Evolutionary conservation across 2,329 filamentous ascomycete genomes (phyloP).

Genomic region (Epichloe sylvatica): DNA sequence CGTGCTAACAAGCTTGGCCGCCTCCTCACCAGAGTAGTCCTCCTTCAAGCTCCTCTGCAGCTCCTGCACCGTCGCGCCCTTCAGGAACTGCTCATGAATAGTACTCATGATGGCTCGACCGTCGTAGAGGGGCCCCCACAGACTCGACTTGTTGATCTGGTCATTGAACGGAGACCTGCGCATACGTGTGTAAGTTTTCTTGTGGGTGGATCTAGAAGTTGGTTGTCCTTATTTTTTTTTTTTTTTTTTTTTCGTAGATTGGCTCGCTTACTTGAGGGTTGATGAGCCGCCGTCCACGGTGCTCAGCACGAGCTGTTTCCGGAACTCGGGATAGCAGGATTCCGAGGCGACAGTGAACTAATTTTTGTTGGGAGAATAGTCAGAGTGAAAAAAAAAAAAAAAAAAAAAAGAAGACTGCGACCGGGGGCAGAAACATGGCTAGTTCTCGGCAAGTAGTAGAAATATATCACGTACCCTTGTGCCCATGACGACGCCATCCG

Average conservation of each 20-base stretch:
- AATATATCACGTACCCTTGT: slow-evolving; percentile 20
- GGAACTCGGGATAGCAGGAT: slow-evolving; percentile 25
- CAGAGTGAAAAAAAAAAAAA: background rate
- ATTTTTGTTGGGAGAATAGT: background rate
- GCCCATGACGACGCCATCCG: slow-evolving; percentile 30
- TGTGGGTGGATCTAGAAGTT: background rate
- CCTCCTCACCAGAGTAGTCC: slow-evolving; percentile 22
- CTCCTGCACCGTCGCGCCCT: slow-evolving; percentile 28
- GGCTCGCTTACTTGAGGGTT: slow-evolving; percentile 28
- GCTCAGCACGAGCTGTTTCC: slow-evolving; percentile 27
- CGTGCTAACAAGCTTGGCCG: slow-evolving; percentile 19
- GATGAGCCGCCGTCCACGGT: slow-evolving; percentile 29
- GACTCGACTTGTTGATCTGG: slow-evolving; percentile 20
- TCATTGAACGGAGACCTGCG: slow-evolving; percentile 29
- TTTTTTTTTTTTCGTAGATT: too few species aligned
- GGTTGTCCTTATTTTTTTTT: background rate
- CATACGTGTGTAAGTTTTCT: too few species aligned
- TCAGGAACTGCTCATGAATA: slow-evolving; percentile 26
- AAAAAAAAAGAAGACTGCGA: too few species aligned
- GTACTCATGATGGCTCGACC: slow-evolving; percentile 27
- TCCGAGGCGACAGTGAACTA: slow-evolving; percentile 32
- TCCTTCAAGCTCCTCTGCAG: slow-evolving; percentile 25
- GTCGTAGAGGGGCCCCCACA: slow-evolving; percentile 31
- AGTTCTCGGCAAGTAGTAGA: background rate
- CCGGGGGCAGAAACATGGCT: background rate